Conservation (phyloP, 2,329 filamentous ascomycete genomes). For the Hypoxylon rubiginosum region DNA sequence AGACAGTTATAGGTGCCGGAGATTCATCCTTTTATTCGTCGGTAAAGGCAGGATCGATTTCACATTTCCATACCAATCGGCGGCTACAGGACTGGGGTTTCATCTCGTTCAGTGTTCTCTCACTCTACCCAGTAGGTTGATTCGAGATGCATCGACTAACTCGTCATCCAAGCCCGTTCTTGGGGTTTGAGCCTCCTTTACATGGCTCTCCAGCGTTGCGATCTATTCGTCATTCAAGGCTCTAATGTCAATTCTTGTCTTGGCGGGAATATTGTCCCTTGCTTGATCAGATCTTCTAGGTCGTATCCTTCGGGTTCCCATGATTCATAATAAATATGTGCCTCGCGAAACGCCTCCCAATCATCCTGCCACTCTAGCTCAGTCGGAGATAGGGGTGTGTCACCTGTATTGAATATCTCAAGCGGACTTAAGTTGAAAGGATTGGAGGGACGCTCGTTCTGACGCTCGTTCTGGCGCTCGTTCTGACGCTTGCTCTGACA, state of each 20-base stretch:
- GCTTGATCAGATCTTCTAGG: neutral
- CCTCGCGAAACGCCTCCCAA: neutral
- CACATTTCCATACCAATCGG: too few species aligned
- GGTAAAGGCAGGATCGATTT: too few species aligned
- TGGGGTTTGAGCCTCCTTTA: slow-evolving; percentile 8
- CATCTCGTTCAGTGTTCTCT: slow-evolving; percentile 7
- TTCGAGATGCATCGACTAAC: slow-evolving; percentile 18
- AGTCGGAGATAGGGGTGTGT: slow-evolving; percentile 1
- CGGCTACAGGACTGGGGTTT: neutral
- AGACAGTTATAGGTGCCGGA: too few species aligned
- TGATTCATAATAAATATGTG: neutral
- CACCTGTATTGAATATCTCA: neutral
- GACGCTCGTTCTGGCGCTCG: neutral
- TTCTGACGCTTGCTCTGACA: neutral
- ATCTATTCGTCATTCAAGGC: slow-evolving; percentile 17
- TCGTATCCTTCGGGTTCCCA: neutral
- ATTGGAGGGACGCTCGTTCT: too few species aligned
- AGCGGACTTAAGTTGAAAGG: neutral
- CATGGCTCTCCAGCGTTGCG: slow-evolving; percentile 10
- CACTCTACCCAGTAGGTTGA: slow-evolving; percentile 22
- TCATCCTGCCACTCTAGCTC: slow-evolving; percentile 2
- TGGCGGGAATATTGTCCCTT: neutral
- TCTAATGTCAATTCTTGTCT: slow-evolving; percentile 2
- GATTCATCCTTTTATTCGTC: too few species aligned
- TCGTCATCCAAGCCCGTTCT: slow-evolving; percentile 31